Evolutionary conservation across 148 eudicot genomes (phyloP).

Genomic region (Polygonum aviculare): DNA sequence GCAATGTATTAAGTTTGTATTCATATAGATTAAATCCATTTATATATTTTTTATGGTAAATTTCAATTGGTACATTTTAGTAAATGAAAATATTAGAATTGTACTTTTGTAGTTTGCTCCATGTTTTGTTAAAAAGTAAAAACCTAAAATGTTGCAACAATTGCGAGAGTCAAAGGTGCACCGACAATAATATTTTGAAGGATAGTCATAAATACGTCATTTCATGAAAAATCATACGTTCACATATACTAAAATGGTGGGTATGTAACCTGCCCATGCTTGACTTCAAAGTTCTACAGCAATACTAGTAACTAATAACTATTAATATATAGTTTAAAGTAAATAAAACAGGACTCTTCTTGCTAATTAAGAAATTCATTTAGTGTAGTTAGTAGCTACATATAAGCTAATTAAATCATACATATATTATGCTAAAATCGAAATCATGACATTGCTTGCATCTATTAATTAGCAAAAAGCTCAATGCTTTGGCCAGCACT

Average conservation of each 20-base stretch:
- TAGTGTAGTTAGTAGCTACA: background rate
- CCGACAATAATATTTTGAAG: background rate
- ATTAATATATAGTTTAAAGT: background rate
- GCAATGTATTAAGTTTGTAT: background rate
- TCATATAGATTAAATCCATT: background rate
- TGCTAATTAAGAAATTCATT: background rate
- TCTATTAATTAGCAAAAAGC: background rate
- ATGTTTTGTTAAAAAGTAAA: background rate
- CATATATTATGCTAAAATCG: background rate
- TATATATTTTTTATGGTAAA: background rate
- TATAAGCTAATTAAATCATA: background rate
- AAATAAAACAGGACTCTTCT: background rate
- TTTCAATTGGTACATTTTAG: background rate
- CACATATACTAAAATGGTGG: background rate
- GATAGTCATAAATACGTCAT: background rate
- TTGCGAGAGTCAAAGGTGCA: background rate
- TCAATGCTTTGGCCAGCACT: background rate
- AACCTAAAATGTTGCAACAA: background rate
- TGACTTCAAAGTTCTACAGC: background rate
- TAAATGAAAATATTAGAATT: background rate
- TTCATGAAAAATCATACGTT: background rate
- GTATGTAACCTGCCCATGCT: background rate
- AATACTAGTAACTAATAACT: background rate
- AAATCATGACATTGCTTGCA: background rate
- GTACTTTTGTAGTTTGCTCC: background rate